Percentiles rank a stretch among this genome's conserved stretches.
Conservation (phyloP, 352 stramenopile species). For the Stephanocyclus meneghinianus region DNA sequence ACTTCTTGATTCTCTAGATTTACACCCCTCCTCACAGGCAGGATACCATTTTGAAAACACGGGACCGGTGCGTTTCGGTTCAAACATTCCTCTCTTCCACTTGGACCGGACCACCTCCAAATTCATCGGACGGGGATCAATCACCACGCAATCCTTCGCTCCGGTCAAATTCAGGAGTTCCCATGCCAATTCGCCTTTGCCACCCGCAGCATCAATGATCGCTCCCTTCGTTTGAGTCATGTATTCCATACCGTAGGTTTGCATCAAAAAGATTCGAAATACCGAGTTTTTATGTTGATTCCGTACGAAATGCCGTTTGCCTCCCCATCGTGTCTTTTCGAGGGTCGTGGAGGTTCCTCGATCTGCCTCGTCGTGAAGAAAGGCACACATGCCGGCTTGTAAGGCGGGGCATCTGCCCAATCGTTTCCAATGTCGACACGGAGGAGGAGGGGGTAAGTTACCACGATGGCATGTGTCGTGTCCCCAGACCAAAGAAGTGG, state of each 20-base stretch:
- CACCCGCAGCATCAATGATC: slow-evolving; percentile 37
- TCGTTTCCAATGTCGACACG: slow-evolving; percentile 44
- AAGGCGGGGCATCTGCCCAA: slow-evolving; percentile 38
- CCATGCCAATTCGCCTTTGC: slow-evolving; percentile 46
- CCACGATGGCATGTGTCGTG: slow-evolving; percentile 30
- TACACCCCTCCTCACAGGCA: slow-evolving; percentile 39
- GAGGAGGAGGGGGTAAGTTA: slow-evolving; percentile 27
- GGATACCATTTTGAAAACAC: slow-evolving; percentile 50
- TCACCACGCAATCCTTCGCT: slow-evolving; percentile 30
- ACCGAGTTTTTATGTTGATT: slow-evolving; percentile 54
- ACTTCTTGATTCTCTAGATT: slow-evolving; percentile 22
- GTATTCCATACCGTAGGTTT: slow-evolving; percentile 48
- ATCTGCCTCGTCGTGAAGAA: slow-evolving; percentile 17
- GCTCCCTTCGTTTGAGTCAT: slow-evolving; percentile 14
- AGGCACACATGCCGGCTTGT: slow-evolving; percentile 34
- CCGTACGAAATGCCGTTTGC: slow-evolving; percentile 25
- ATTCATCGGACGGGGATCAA: slow-evolving; percentile 48
- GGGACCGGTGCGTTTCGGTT: slow-evolving; percentile 28
- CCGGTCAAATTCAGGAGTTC: slow-evolving; percentile 51
- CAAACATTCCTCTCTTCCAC: slow-evolving; percentile 48
- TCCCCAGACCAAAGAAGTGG: slow-evolving; percentile 26
- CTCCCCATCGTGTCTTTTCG: slow-evolving; percentile 38
- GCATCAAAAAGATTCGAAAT: slow-evolving; percentile 52
- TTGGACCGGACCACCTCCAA: slow-evolving; percentile 31
- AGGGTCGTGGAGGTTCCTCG: slow-evolving; percentile 4